Percentiles rank a stretch among this genome's conserved stretches.
Conservation (phyloP, 768 basidiomycete genomes). For the Lactifluus hygrophoroides region DNA sequence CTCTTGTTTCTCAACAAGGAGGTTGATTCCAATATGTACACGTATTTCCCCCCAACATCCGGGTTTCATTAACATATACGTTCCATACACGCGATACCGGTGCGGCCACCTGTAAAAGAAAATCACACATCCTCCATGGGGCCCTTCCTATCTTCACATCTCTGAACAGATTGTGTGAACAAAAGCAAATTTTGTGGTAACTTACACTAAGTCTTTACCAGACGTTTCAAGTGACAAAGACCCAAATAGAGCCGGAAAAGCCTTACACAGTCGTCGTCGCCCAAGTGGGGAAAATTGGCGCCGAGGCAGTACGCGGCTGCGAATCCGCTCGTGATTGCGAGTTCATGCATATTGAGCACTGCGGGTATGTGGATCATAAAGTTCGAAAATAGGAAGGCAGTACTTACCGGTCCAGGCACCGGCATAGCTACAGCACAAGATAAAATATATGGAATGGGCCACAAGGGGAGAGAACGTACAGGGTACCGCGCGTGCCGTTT, state of each 20-base stretch:
- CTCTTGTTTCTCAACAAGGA: background rate
- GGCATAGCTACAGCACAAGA: conserved; percentile 21
- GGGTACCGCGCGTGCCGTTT: conserved; percentile 31
- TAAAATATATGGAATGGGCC: background rate
- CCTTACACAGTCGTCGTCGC: conserved; percentile 26
- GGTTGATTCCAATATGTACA: background rate
- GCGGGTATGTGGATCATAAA: background rate
- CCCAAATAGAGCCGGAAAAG: conserved; percentile 27
- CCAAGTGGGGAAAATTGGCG: conserved; percentile 27
- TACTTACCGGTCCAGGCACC: conserved; percentile 29
- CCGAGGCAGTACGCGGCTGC: conserved; percentile 33
- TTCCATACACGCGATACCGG: background rate
- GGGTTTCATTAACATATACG: background rate
- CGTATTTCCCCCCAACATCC: background rate
- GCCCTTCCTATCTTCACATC: conserved; percentile 25
- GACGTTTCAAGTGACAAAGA: conserved; percentile 24
- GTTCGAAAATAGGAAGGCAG: background rate
- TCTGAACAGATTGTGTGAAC: conserved; percentile 6
- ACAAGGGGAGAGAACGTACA: conserved; percentile 11
- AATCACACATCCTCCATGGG: background rate
- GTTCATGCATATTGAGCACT: conserved; percentile 32
- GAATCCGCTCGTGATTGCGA: conserved; percentile 34
- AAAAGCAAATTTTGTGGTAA: background rate
- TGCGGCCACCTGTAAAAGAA: background rate
- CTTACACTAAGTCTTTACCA: conserved; percentile 18